Evolutionary conservation across 108 stramenopile genomes (phyloP), one percentile per base, ranked within the genome.

Genomic region (Stephanodiscus triporus): DNA sequence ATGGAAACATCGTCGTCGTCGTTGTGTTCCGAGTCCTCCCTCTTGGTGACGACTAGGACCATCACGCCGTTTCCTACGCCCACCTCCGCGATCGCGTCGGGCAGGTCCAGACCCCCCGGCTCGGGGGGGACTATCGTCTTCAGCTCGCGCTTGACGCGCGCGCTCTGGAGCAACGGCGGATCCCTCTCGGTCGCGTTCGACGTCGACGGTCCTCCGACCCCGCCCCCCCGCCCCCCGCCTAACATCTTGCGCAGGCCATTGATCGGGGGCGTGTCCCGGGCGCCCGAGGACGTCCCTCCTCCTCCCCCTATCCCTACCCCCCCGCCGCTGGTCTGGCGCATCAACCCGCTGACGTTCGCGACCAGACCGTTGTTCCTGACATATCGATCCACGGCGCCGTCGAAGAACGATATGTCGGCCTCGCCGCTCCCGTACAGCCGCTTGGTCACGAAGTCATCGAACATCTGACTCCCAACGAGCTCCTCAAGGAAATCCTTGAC

Each of bases 41-140:
- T 60, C 30, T 74, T 38, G 7, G 73, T 37, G 6, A 59, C 24
- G 36, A 57, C 76, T 45, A 43, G 61, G 6, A 75, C 76, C 47
- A 78, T 59, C 24, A 71, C 78, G 16, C 30, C 68, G 59, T 84
- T 80, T 36, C 50, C 49, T 5, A 66, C 51, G 38, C 69, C 72
- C n/a, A 20, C 72, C 42, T 57, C 43, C 24, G 34, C 24, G 19
- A 65, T 24, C 19, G 42, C n/a, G 17, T 61, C 78, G 19, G 87
- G 86, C 9, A 92, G 69, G 37, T 80, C 89, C 38, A 83, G 86
- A 47, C 77, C 78, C 24, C 84, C 75, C 16, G 92, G 92, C 70
- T 93, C 92, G 14, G 92, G 92, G 9, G 92, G 88, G 23, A 93
- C 92, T 62, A 93, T 89, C n/a, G 92, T 93, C 67, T 90, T 93